Conservation (phyloP, 176 grass and related monocot genomes). For the Phoenix roebelenii region DNA sequence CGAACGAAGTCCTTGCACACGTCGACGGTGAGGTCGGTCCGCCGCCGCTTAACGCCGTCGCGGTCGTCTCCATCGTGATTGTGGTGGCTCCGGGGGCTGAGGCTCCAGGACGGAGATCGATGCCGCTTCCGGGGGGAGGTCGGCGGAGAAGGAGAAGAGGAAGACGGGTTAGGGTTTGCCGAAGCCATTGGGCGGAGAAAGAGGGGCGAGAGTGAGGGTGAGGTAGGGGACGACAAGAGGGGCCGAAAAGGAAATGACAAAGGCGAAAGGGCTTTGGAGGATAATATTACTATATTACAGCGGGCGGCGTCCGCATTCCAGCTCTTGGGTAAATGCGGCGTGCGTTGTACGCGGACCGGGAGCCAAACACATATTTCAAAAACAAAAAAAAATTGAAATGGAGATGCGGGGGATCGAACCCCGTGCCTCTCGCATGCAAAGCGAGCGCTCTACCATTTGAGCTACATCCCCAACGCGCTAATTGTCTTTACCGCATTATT, state of each 20-base stretch:
- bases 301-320: too few species aligned
- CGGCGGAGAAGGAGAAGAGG: constrained; percentile 25
- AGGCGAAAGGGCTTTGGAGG: too few species aligned
- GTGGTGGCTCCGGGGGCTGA: not conserved
- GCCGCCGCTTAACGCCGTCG: constrained; percentile 38
- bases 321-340: too few species aligned
- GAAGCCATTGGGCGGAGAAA: not conserved
- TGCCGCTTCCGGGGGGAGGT: constrained; percentile 45
- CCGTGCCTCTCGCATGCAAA: constrained; percentile 98
- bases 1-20: constrained; percentile 52
- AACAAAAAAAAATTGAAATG: not conserved
- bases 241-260: too few species aligned
- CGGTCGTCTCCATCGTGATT: too few species aligned
- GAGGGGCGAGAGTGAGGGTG: too few species aligned
- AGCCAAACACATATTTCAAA: too few species aligned
- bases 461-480: not conserved
- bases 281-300: too few species aligned
- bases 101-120: constrained; percentile 23
- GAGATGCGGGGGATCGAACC: constrained; percentile 97
- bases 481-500: too few species aligned
- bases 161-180: not conserved
- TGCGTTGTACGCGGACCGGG: too few species aligned
- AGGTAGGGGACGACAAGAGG: too few species aligned
- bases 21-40: constrained; percentile 36
- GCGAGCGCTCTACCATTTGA: constrained; percentile 99